phyloP scores from a whole-genome alignment of 73 alveolate genomes.

The Loxodes magnus region DNA sequence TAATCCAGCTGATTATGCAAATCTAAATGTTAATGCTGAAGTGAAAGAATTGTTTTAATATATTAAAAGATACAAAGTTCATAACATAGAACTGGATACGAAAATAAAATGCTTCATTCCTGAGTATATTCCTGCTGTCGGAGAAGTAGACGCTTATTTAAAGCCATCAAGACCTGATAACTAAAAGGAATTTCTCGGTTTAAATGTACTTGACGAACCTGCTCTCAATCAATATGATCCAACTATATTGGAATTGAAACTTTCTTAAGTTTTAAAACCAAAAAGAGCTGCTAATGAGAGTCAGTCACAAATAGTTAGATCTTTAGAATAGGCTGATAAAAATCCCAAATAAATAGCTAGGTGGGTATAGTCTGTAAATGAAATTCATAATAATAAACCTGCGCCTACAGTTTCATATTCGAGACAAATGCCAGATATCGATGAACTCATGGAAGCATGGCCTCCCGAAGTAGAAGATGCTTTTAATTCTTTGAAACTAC shows the following conservation, averaged over 20 bases:
- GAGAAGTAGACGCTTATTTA: constrained; percentile 89
- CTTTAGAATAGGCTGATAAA: constrained; percentile 80
- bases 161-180: constrained; percentile 86
- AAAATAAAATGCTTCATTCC: constrained; percentile 86
- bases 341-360: constrained; percentile 77
- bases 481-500: constrained; percentile 48
- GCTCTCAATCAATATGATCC: constrained; percentile 9
- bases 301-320: no score
- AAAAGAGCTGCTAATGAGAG: no score
- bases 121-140: constrained; percentile 84
- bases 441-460: constrained; percentile 79
- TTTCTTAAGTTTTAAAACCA: constrained; percentile 27
- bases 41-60: constrained; percentile 61
- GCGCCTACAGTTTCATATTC: constrained; percentile 82
- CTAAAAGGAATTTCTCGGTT: constrained; percentile 67
- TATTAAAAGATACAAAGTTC: constrained; percentile 69
- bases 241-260: constrained; percentile 4
- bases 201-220: constrained; percentile 37
- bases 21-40: constrained; percentile 55
- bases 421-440: constrained; percentile 84
- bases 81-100: constrained; percentile 75
- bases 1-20: constrained; percentile 72
- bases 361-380: constrained; percentile 80
- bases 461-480: constrained; percentile 73
- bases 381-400: constrained; percentile 74